Base-by-base conservation (phyloP, 2,329 filamentous ascomycete species). In the Tolypocladium inflatum region DNA sequence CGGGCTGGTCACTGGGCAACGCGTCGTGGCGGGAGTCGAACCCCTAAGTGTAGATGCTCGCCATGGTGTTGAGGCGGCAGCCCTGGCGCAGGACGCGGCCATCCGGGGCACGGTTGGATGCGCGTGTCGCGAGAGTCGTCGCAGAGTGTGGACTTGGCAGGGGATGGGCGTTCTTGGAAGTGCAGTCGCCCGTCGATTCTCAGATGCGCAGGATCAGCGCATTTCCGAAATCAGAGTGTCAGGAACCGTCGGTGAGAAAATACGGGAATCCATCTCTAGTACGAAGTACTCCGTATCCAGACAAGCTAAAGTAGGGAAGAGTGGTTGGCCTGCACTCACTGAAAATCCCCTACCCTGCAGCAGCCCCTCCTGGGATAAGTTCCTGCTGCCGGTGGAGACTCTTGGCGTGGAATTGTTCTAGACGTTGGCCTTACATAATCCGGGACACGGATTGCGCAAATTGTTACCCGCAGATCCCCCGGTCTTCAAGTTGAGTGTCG, bases 31-130 rank as follows among this genome's bases (percentile, higher is more conserved):
- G 15, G 10, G 21, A 6, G 10, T 19, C 48, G 48, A 39, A 60
- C 63, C 56, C 56, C 54, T 55, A 39, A 26, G 37, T 4, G 38
- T 23, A 30, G 63, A 59, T 54, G 57, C 57, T 45, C 60, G 61
- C 63, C 63, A 63, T 50, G 60, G 55, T 43, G 58, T 58, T 55
- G 60, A 55, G 56, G 60, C 60, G 57, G 63, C 56, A 42, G 63
- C 57, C 55, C 61, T 63, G 63, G 60, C 58, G 48, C 54, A 58
- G 43, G 58, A 58, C 41, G 61, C 57, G 53, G 63, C 60, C 63
- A 65, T 65, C 41, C 58, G 55, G 55, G 52, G 33, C 33, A 43
- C 30, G 30, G 19, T 33, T 55, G 6, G 54, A 39, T 23, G 30
- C 33, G 23, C 19, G 17, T 19, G 41, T 19, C 23, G n/a, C 23